These are phyloP conservation scores for Avena insularis DNA, from an alignment of 176 grass and related monocot species.

Conservation along the genomic window DNA sequence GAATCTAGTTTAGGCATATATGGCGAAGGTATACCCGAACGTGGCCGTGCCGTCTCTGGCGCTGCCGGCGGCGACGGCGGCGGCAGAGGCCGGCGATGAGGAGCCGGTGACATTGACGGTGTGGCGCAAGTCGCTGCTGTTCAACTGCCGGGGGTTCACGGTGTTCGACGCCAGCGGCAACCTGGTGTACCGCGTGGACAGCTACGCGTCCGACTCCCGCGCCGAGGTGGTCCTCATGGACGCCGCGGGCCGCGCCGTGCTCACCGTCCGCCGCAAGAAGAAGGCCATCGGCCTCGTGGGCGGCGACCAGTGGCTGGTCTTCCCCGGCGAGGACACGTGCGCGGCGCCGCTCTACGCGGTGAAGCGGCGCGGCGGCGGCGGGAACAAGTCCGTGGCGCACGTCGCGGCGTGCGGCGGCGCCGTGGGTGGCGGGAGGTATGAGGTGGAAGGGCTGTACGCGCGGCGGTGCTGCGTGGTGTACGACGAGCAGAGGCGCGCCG, in stretches of 20 bases:
- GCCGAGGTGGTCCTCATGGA: constrained; percentile 93
- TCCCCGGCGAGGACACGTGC: constrained; percentile 60
- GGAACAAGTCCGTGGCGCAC: constrained; percentile 55
- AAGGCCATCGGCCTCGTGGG: constrained; percentile 62
- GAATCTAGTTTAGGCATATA: neutral
- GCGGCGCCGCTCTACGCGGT: constrained; percentile 61
- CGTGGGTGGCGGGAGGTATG: constrained; percentile 38
- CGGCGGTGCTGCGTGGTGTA: constrained; percentile 77
- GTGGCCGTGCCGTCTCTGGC: constrained; percentile 36
- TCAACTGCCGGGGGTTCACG: constrained; percentile 83
- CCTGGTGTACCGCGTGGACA: constrained; percentile 91
- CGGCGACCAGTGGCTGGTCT: constrained; percentile 74
- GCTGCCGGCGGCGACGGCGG: neutral
- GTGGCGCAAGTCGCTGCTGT: constrained; percentile 92
- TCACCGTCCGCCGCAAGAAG: constrained; percentile 82
- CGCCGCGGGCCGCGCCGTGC: constrained; percentile 59
- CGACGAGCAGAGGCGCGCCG: constrained; percentile 59
- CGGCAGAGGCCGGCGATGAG: neutral
- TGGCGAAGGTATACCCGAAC: constrained; percentile 65
- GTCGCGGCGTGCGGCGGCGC: constrained; percentile 42
- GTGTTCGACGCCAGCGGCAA: constrained; percentile 83
- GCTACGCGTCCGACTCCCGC: constrained; percentile 72
- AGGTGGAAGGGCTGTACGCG: constrained; percentile 75
- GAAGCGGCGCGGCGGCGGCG: constrained; percentile 48
- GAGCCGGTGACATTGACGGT: constrained; percentile 72